Base-by-base conservation (phyloP, 2,329 filamentous ascomycete genomes). In the Zarea fungicola region DNA sequence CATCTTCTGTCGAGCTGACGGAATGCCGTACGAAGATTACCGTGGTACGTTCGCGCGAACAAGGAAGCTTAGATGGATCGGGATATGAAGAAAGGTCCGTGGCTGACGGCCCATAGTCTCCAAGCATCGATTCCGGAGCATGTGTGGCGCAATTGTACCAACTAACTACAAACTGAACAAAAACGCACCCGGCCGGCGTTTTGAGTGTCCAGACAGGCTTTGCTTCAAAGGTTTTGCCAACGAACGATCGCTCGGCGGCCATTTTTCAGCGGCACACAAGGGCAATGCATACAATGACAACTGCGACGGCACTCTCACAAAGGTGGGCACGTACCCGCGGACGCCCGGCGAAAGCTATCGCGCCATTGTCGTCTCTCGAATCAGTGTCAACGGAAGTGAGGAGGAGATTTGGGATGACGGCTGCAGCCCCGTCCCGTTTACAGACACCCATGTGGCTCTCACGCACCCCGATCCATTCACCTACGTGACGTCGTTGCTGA, bases 121-220 rank as follows among this genome's bases (percentile, higher is more conserved):
- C 1, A 28, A 22, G 5, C 10, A 28, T 14, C 8, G 11, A 18
- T 4, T 29, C 5, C 18, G 7, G 10, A 42, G 11, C 16, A 42
- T 48, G 46, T 18, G 13, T 22, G 68, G 69, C 5, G 59, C 56
- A 18, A 29, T 70, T 10, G 49, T 70, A 28, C 69, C 69, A n/a
- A 50, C 48, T 5, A 44, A 44, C 16, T 50, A 50, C 23, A 9
- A 10, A 14, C 16, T 29, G 9, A 8, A 31, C 10, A 26, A 3
- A 10, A 13, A 13, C 3, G 14, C 28, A 10, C 6, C 9, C 11
- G 18, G 4, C 16, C 61, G n/a, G n/a, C n/a, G 56, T 1, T 64
- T 49, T 42, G 52, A 61, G n/a, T 67, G 64, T 41, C 63, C 65
- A 4, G 54, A 65, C 2, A 58, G 58, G 2, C 48, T 48, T 11